phyloP scores from a whole-genome alignment of 768 basidiomycete species.

The Xerocomus brunneocitrinus region DNA sequence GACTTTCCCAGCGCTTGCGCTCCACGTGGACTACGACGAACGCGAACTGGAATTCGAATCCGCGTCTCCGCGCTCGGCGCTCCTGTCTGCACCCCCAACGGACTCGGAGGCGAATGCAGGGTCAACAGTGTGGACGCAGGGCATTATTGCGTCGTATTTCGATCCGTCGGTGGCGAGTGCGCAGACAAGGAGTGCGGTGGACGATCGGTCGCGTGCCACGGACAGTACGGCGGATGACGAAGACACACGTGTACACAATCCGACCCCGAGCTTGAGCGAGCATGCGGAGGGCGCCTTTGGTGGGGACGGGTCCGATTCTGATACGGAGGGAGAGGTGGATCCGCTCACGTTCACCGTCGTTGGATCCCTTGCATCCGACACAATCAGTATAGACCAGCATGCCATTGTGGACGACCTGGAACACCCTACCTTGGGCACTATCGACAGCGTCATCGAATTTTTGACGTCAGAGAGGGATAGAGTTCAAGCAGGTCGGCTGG shows the following conservation, averaged over 20 bases:
- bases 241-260: neutral
- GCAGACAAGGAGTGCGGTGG: slow-evolving; percentile 22
- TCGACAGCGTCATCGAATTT: slow-evolving; percentile 73
- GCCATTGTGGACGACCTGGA: slow-evolving; percentile 25
- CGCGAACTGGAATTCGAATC: slow-evolving; percentile 23
- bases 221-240: slow-evolving; percentile 20
- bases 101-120: slow-evolving; percentile 40
- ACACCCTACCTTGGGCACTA: slow-evolving; percentile 65
- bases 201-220: slow-evolving; percentile 24
- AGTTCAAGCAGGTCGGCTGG: slow-evolving; percentile 41
- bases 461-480: slow-evolving; percentile 66
- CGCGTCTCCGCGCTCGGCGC: slow-evolving; percentile 26
- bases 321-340: slow-evolving; percentile 38
- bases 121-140: slow-evolving; percentile 65
- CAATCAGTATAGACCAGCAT: slow-evolving; percentile 24
- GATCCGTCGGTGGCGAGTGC: slow-evolving; percentile 29
- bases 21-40: slow-evolving; percentile 18
- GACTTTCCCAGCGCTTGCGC: slow-evolving; percentile 8
- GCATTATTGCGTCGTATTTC: slow-evolving; percentile 56
- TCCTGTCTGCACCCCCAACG: slow-evolving; percentile 22
- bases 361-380: slow-evolving; percentile 22
- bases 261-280: neutral
- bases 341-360: slow-evolving; percentile 23
- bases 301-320: slow-evolving; percentile 26
- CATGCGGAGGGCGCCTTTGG: slow-evolving; percentile 10